phyloP scores from a whole-genome alignment of 2,329 filamentous ascomycete species.

The Albophoma yamanashiensis region DNA sequence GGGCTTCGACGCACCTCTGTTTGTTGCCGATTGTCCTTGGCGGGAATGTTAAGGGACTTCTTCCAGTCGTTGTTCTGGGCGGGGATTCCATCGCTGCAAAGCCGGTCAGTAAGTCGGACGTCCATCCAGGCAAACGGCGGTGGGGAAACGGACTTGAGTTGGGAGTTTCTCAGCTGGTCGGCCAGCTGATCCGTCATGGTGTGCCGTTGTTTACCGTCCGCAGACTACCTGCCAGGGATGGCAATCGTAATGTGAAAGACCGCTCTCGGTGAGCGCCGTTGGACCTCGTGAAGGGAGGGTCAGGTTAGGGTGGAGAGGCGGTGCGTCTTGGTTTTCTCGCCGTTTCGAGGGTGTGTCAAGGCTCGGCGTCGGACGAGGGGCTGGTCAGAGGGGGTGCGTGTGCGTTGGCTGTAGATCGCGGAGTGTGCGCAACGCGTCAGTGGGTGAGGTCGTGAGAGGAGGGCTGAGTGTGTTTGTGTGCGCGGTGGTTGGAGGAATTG shows the following conservation, averaged over 20 bases:
- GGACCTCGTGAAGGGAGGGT: neutral
- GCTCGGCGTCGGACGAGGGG: neutral
- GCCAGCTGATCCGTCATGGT: conserved; percentile 34
- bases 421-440: neutral
- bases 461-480: conserved; percentile 7
- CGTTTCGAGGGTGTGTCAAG: neutral
- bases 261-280: neutral
- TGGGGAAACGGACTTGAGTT: conserved; percentile 25
- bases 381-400: neutral
- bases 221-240: conserved; percentile 11
- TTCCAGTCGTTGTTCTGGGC: conserved; percentile 57
- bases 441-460: conserved; percentile 6
- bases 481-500: conserved; percentile 1
- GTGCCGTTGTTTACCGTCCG: conserved; percentile 13
- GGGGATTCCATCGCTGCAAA: conserved; percentile 33
- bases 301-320: neutral
- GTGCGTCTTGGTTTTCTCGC: neutral
- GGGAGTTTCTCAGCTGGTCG: conserved; percentile 31
- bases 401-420: neutral
- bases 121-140: neutral
- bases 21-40: conserved; percentile 67
- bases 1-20: conserved; percentile 52
- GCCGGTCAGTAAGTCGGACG: conserved; percentile 6
- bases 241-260: conserved; percentile 11
- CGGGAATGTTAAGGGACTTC: conserved; percentile 58